Evolutionary conservation across 2,329 filamentous ascomycete species (phyloP).

Genomic region (Stagonosporopsis tanaceti): DNA sequence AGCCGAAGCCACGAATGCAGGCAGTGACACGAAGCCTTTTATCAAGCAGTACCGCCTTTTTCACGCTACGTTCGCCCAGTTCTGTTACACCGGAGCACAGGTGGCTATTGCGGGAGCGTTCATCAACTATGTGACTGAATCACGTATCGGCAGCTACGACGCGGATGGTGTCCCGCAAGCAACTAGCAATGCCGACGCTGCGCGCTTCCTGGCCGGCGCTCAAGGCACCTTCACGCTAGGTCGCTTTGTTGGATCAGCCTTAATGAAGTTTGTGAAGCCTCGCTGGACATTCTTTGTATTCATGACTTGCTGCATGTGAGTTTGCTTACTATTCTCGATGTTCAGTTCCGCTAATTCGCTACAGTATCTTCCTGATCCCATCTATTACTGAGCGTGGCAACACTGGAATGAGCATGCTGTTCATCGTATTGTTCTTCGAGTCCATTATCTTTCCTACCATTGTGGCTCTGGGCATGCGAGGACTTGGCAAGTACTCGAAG

Average conservation of each 20-base stretch:
- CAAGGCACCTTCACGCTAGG: conserved; percentile 77
- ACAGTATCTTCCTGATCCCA: conserved; percentile 63
- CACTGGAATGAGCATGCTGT: conserved; percentile 67
- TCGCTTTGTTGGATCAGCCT: conserved; percentile 70
- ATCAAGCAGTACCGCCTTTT: conserved; percentile 74
- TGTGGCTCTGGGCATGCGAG: conserved; percentile 79
- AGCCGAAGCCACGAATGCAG: conserved; percentile 48
- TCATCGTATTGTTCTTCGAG: conserved; percentile 80
- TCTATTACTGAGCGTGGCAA: conserved; percentile 62
- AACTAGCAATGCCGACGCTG: conserved; percentile 61
- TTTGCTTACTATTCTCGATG: conserved; percentile 69
- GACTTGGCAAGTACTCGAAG: conserved; percentile 79
- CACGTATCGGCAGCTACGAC: conserved; percentile 24
- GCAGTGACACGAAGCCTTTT: conserved; percentile 59
- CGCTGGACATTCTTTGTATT: conserved; percentile 76
- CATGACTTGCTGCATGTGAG: conserved; percentile 63
- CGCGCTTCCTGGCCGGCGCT: conserved; percentile 76
- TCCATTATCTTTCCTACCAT: conserved; percentile 84
- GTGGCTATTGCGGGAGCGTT: conserved; percentile 58
- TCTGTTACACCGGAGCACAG: conserved; percentile 82
- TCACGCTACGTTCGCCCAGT: conserved; percentile 78
- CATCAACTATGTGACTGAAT: conserved; percentile 61
- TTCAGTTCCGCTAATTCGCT: conserved; percentile 69
- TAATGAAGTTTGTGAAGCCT: conserved; percentile 73
- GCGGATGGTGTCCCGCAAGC: conserved; percentile 1